Base-by-base conservation (phyloP, 2,329 filamentous ascomycete genomes). In the Trichoderma brevicompactum region DNA sequence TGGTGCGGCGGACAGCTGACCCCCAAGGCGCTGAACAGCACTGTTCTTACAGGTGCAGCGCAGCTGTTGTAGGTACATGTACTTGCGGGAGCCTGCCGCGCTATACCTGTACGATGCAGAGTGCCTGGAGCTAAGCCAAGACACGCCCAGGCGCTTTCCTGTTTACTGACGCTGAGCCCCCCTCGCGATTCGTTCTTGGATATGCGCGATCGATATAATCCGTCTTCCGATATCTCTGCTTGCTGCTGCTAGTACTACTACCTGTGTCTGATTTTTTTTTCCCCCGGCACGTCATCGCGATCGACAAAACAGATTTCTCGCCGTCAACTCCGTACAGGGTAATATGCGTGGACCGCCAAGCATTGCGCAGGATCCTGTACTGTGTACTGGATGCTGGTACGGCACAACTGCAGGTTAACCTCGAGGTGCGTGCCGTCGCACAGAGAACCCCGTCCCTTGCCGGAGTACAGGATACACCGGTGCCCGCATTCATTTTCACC, bases 121-220 rank as follows among this genome's bases (percentile, higher is more conserved):
- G 38, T 60, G 3, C 44, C 56, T 60, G 56, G 34, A 50, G 56
- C 44, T 50, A 50, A 40, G 34, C 10, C 23, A 40, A 8, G 36
- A 46, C 13, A 46, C 55, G 32, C 17, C 38, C 36, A n/a, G 15
- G 23, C 40, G 38, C 53, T 56, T 41, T 52, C 49, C 49, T 32
- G 32, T 36, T 12, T 52, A 36, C 32, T 38, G 32, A 17, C 17
- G 15, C 4, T 13, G 49, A 49, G 19, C 32, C 19, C 32, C 19
- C 8, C 38, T 61, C n/a, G 17, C 28, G 8, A 44, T 44, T 56
- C 15, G 41, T 49, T 44, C 56, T 32, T 43, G 34, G 23, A 34
- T n/a, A 28, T 34, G 19, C 44, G 44, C 58, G 36, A 32, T 52
- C 46, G 58, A 43, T 15, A 43, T 62, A 60, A 60, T 60, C 46